phyloP scores from a whole-genome alignment of 225 moss, liverwort and hornwort genomes.

The Marchantia paleacea region DNA sequence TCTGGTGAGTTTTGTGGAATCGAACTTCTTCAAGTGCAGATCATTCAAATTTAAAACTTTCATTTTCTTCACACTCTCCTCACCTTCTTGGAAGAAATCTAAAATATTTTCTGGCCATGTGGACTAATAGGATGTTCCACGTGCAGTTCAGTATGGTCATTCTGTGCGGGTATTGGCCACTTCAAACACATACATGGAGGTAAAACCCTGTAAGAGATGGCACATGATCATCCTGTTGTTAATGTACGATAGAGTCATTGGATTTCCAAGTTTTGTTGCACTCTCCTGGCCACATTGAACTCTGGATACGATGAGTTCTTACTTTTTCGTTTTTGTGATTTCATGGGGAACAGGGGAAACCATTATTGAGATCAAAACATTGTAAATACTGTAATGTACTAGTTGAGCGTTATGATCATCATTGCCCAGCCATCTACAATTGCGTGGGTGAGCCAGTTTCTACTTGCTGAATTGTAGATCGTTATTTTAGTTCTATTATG shows the following conservation, averaged over 20 bases:
- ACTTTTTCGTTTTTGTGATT: not conserved
- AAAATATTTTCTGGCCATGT: slow-evolving; percentile 4
- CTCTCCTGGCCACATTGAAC: too few species aligned
- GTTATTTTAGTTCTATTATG: not conserved
- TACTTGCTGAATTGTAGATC: too few species aligned
- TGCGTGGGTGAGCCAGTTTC: slow-evolving; percentile 27
- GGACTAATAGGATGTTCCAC: slow-evolving; percentile 11
- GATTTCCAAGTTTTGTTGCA: too few species aligned
- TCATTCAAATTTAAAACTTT: not conserved
- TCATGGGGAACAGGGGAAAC: slow-evolving; percentile 10
- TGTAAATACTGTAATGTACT: slow-evolving; percentile 31
- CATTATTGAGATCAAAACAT: slow-evolving; percentile 22
- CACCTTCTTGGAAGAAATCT: not conserved
- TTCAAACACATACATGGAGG: not conserved
- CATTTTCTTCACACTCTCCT: not conserved
- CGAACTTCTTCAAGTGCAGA: not conserved
- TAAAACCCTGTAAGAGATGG: not conserved
- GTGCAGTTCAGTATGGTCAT: slow-evolving; percentile 17
- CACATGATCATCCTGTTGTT: not conserved
- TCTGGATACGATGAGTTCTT: not conserved
- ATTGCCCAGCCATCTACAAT: slow-evolving; percentile 35
- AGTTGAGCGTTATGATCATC: slow-evolving; percentile 33
- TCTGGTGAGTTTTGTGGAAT: slow-evolving; percentile 1
- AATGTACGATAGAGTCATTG: too few species aligned
- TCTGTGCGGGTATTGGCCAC: not conserved